Evolutionary conservation across 805 yeast species (phyloP), one percentile per base, ranked within the genome.

Genomic region (Kodamaea hsintzibuensis): DNA sequence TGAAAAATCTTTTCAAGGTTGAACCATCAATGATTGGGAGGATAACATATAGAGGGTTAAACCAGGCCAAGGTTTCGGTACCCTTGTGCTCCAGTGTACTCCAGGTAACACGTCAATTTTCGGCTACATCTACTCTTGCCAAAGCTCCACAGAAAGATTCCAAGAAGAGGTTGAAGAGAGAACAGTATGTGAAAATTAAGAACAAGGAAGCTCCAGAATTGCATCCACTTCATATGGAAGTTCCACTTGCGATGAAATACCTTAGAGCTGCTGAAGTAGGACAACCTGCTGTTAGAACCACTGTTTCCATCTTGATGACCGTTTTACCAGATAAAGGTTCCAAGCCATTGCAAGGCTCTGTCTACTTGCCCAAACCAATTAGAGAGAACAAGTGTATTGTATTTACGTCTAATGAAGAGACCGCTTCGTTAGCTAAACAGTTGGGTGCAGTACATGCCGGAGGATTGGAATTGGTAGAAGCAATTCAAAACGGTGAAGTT

Each of bases 181-280:
- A 65, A 39, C 70, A 64, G 50, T 52, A 57, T 17, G 56, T 61
- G 43, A 68, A 63, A 54, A 57, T 50, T 42, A 65, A 63, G 57
- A 62, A 65, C 57, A 68, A 67, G 54, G 67, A 62, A 42, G 58
- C 57, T 9, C 62, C 78, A 55, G 72, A 60, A 66, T 70, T 58
- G 12, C 78, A 78, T 50, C 92, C 92, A 1, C 74, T 88, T 52
- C 86, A 83, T 65, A 83, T 89, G 88, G 85, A 82, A 49, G 77
- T 91, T 7, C 82, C 88, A 5, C 70, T 74, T 30, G 97, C 98
- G 1, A 69, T 91, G 68, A 80, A 88, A 62, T 91, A 85, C 64
- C 67, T 93, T 53, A 79, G 97, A 58, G 97, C 98, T 0, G 83
- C 91, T 4, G 97, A 91, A 69, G 96, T 91, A 4, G 98, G 99